Conservation (phyloP, 2,329 filamentous ascomycete species). For the Verruconis gallopava region DNA sequence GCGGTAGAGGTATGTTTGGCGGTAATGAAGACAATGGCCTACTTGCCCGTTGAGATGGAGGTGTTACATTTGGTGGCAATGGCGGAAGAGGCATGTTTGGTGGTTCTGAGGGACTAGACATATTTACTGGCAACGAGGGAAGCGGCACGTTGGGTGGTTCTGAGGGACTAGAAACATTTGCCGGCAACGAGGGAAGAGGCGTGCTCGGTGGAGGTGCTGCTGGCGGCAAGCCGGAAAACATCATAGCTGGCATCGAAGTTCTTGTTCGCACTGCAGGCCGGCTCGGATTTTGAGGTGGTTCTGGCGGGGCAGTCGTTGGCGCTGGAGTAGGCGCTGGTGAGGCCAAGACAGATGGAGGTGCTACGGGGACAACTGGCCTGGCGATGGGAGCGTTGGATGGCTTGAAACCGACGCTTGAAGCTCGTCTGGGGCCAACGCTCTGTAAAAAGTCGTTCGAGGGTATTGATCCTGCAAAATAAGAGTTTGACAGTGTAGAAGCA, state of each 20-base stretch:
- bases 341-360: background rate
- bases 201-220: constrained; percentile 33
- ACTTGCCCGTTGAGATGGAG: no score
- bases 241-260: constrained; percentile 25
- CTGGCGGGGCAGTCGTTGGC: constrained; percentile 18
- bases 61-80: background rate
- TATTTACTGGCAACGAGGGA: background rate
- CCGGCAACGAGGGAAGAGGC: constrained; percentile 19
- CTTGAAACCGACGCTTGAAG: background rate
- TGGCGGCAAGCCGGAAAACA: constrained; percentile 24
- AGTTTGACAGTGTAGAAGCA: background rate
- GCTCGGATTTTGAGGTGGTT: background rate
- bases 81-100: background rate
- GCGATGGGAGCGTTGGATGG: background rate
- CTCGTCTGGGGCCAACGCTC: background rate
- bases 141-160: background rate
- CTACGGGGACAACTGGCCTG: background rate
- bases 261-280: constrained; percentile 17
- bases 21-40: no score
- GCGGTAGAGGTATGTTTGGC: no score
- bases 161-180: background rate
- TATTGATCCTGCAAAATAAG: background rate
- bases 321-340: constrained; percentile 17
- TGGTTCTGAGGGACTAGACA: background rate
- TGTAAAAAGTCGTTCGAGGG: background rate